A percentile compares a stretch with the other conserved stretches of the same genome.
Evolutionary conservation across 1,284 basidiomycete species (phyloP).

Genomic region (Ceratobasidium theobromae): DNA sequence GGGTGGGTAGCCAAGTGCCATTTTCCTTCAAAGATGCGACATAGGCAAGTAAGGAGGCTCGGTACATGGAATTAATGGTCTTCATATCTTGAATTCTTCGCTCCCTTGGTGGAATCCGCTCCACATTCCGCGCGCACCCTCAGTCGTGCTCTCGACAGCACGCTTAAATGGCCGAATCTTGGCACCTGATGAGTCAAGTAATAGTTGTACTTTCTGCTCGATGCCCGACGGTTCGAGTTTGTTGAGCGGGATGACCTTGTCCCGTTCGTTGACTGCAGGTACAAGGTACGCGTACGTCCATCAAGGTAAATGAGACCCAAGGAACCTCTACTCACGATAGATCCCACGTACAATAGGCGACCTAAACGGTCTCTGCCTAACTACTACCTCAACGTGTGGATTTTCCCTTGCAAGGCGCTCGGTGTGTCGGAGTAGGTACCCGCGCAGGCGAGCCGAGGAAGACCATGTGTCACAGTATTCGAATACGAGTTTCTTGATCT

Average conservation of each 20-base stretch:
- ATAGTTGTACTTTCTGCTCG: constrained; percentile 72
- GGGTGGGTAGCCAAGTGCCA: too few species aligned
- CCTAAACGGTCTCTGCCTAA: constrained; percentile 68
- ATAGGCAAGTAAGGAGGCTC: background rate
- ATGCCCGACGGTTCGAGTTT: constrained; percentile 69
- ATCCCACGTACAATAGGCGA: constrained; percentile 77
- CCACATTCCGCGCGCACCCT: constrained; percentile 82
- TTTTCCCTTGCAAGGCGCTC: constrained; percentile 64
- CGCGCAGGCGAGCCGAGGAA: constrained; percentile 68
- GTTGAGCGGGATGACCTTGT: constrained; percentile 77
- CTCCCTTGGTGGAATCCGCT: constrained; percentile 68
- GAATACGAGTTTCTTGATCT: constrained; percentile 77
- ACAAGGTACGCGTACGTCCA: background rate
- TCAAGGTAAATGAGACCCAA: constrained; percentile 28
- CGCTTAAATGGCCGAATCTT: constrained; percentile 77
- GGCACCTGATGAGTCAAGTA: constrained; percentile 80
- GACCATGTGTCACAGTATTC: constrained; percentile 82
- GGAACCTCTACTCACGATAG: constrained; percentile 55
- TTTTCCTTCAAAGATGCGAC: background rate
- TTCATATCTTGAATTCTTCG: constrained; percentile 52
- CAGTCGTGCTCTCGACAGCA: constrained; percentile 72
- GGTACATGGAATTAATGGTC: too few species aligned
- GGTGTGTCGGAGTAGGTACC: constrained; percentile 63
- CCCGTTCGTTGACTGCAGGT: constrained; percentile 66
- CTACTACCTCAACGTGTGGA: constrained; percentile 79